Evolutionary conservation across 805 yeast genomes (phyloP).

Genomic region (Pichia cephalocereana): DNA sequence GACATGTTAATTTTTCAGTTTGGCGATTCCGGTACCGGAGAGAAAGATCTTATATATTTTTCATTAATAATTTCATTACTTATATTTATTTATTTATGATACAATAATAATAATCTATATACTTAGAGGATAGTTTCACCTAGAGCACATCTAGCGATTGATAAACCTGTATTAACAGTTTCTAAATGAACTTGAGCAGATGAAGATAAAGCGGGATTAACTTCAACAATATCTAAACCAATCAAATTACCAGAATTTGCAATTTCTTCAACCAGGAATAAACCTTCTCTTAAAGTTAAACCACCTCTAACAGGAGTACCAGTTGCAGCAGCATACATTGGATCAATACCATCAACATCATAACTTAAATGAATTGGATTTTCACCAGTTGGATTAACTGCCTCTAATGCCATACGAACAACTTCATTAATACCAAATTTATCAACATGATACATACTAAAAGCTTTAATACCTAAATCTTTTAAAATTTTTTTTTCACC

Average conservation of each 20-base stretch:
- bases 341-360: slow-evolving; percentile 97
- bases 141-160: slow-evolving; percentile 86
- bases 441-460: slow-evolving; percentile 93
- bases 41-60: too few species aligned
- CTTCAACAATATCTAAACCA: slow-evolving; percentile 88
- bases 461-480: slow-evolving; percentile 70
- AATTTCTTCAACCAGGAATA: slow-evolving; percentile 83
- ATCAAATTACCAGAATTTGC: slow-evolving; percentile 84
- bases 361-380: slow-evolving; percentile 81
- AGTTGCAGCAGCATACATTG: slow-evolving; percentile 89
- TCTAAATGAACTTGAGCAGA: slow-evolving; percentile 62
- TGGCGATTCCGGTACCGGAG: too few species aligned
- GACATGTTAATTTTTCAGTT: too few species aligned
- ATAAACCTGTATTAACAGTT: slow-evolving; percentile 84
- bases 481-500: slow-evolving; percentile 72
- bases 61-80: too few species aligned
- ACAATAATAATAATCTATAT: too few species aligned
- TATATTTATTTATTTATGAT: too few species aligned
- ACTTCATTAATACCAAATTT: slow-evolving; percentile 88
- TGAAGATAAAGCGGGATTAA: slow-evolving; percentile 83
- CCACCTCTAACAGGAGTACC: slow-evolving; percentile 99
- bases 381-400: slow-evolving; percentile 60
- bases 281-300: slow-evolving; percentile 85
- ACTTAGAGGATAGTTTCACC: slow-evolving; percentile 74
- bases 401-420: slow-evolving; percentile 80